These are phyloP conservation scores for Gracilaria gracilis DNA, from an alignment of 23 red algal genomes.

Conservation along the genomic window DNA sequence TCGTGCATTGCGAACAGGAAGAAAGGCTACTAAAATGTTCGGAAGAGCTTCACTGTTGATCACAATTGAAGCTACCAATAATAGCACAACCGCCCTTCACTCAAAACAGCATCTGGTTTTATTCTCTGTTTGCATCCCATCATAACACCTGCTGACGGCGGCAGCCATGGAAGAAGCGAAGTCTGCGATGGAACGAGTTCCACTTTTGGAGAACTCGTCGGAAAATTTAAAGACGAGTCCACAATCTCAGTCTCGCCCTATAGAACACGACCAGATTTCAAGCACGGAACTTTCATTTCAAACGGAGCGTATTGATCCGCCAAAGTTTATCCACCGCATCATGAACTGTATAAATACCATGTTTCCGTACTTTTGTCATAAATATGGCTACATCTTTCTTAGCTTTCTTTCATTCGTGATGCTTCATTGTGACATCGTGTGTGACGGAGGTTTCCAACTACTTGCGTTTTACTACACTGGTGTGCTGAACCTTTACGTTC, in stretches of 20 bases:
- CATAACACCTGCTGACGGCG: too few relatives aligned
- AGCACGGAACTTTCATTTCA: slow-evolving; percentile 24
- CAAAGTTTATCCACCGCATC: slow-evolving; percentile 32
- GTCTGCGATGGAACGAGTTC: slow-evolving; percentile 49
- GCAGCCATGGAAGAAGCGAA: slow-evolving; percentile 36
- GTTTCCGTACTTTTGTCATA: slow-evolving; percentile 39
- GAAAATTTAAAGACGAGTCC: background rate
- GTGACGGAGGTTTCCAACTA: slow-evolving; percentile 36
- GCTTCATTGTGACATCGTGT: slow-evolving; percentile 33
- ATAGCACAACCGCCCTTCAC: too few relatives aligned
- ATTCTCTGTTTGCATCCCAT: too few relatives aligned
- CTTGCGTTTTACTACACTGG: slow-evolving; percentile 61
- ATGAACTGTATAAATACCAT: slow-evolving; percentile 23
- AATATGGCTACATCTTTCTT: slow-evolving; percentile 36
- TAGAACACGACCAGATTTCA: slow-evolving; percentile 1
- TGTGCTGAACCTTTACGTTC: slow-evolving; percentile 34
- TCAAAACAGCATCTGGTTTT: too few relatives aligned
- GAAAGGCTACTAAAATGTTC: background rate
- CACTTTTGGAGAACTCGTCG: slow-evolving; percentile 43
- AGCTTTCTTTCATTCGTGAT: slow-evolving; percentile 45
- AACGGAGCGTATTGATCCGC: background rate
- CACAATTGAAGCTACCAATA: background rate
- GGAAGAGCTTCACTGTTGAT: slow-evolving; percentile 25
- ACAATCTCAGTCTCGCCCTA: background rate
- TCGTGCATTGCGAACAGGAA: slow-evolving; percentile 1